Conservation (phyloP, 495 filamentous ascomycete genomes). For the Hypoxylon trugodes region DNA sequence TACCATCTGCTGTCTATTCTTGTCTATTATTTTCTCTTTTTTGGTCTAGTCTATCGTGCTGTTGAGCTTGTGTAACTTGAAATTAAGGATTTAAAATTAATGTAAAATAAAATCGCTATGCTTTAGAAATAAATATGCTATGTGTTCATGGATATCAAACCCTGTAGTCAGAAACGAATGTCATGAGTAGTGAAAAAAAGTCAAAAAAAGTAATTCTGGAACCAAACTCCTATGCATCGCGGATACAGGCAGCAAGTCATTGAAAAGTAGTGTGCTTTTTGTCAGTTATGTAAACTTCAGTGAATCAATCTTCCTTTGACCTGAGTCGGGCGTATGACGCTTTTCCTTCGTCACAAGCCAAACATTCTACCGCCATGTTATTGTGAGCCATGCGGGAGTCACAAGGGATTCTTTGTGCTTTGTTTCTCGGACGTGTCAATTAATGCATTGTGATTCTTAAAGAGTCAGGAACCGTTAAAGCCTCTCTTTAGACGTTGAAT, state of each 20-base stretch:
- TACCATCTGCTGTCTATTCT: slow-evolving; percentile 17
- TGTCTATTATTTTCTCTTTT: not conserved
- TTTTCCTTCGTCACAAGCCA: slow-evolving; percentile 12
- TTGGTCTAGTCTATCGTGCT: not conserved
- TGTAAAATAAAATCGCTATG: slow-evolving; percentile 16
- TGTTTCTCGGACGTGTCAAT: not conserved
- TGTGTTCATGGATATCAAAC: slow-evolving; percentile 19
- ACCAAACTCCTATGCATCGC: not conserved
- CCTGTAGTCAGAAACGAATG: slow-evolving; percentile 22
- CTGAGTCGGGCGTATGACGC: slow-evolving; percentile 11
- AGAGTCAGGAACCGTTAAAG: not conserved
- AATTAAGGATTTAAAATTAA: not conserved
- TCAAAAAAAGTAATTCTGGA: slow-evolving; percentile 20
- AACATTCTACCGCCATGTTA: not conserved
- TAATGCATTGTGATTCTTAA: slow-evolving; percentile 31
- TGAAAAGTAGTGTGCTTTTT: slow-evolving; percentile 17
- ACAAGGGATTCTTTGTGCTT: slow-evolving; percentile 23
- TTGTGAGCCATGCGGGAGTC: slow-evolving; percentile 13
- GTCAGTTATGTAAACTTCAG: not conserved
- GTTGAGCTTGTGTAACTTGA: no score
- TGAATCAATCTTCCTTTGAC: slow-evolving; percentile 23
- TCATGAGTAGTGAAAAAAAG: slow-evolving; percentile 19
- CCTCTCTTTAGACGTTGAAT: slow-evolving; percentile 6
- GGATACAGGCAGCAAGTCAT: slow-evolving; percentile 13
- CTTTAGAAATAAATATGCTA: slow-evolving; percentile 7